Percentiles rank a stretch among this genome's conserved stretches.
phyloP scores from a whole-genome alignment of 495 filamentous ascomycete species.

The Penicillium cosmopolitanum region DNA sequence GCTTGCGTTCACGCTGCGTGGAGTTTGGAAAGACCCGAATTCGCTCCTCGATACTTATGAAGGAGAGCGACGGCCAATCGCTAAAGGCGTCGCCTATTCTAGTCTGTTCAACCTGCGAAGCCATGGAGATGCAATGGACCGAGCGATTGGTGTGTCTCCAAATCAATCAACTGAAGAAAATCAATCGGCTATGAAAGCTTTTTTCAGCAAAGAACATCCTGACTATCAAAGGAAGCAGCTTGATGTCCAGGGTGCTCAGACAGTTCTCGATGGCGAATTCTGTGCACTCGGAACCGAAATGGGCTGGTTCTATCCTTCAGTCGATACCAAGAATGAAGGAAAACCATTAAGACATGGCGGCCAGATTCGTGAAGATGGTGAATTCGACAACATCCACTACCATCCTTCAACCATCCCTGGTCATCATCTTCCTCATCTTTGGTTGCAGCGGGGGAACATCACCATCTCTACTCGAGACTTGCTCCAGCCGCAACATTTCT shows the following conservation, averaged over 20 bases:
- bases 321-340: slow-evolving; percentile 8
- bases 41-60: slow-evolving; percentile 31
- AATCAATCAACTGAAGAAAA: slow-evolving; percentile 5
- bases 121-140: slow-evolving; percentile 12
- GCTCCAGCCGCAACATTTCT: background rate
- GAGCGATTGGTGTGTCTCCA: slow-evolving; percentile 9
- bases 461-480: slow-evolving; percentile 12
- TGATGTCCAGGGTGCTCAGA: slow-evolving; percentile 5
- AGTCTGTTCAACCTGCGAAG: slow-evolving; percentile 13
- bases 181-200: slow-evolving; percentile 6
- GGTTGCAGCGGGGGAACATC: slow-evolving; percentile 3
- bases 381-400: slow-evolving; percentile 8
- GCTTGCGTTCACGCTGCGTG: slow-evolving; percentile 38
- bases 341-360: slow-evolving; percentile 1
- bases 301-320: slow-evolving; percentile 16
- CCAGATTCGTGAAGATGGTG: slow-evolving; percentile 7
- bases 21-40: background rate
- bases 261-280: slow-evolving; percentile 14
- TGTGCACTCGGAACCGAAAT: slow-evolving; percentile 11
- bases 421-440: slow-evolving; percentile 19
- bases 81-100: slow-evolving; percentile 11
- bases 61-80: slow-evolving; percentile 34
- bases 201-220: background rate
- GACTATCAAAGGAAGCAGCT: slow-evolving; percentile 1
- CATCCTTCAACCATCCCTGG: slow-evolving; percentile 17